These are phyloP conservation scores for Fusarium veterinarium DNA, from an alignment of 2,329 filamentous ascomycete species.

Conservation along the genomic window DNA sequence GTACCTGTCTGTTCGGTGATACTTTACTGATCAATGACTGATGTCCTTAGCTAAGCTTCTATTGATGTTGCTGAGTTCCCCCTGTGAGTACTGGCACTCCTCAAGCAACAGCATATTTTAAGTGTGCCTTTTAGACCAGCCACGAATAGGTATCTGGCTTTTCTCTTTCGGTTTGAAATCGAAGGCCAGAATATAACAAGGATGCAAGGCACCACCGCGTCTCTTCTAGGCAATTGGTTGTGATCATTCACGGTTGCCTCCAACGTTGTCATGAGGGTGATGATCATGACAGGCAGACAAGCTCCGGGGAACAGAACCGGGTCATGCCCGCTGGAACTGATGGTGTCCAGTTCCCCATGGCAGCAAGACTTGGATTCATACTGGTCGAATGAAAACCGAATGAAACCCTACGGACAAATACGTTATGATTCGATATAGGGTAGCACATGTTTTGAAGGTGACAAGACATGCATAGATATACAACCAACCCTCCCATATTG, in stretches of 20 bases:
- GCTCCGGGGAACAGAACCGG: slow-evolving; percentile 14
- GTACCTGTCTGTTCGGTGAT: neutral
- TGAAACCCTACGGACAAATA: neutral
- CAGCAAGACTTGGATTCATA: neutral
- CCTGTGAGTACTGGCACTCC: neutral
- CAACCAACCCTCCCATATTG: slow-evolving; percentile 3
- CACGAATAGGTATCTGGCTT: neutral
- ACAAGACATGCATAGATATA: neutral
- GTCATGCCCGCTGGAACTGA: neutral
- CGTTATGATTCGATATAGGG: slow-evolving; percentile 10
- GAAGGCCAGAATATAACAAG: neutral
- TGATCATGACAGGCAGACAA: slow-evolving; percentile 11
- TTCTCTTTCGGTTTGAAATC: too few relatives aligned
- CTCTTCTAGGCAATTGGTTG: neutral
- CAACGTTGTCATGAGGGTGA: neutral
- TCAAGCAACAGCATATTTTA: neutral
- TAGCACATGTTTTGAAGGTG: slow-evolving; percentile 1
- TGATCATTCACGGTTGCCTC: slow-evolving; percentile 4
- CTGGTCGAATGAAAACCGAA: neutral
- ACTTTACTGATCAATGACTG: neutral
- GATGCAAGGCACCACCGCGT: neutral
- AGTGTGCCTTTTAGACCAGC: neutral
- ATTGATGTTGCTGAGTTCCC: neutral
- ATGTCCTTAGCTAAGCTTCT: neutral
- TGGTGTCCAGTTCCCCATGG: neutral